Conservation (phyloP, 1,139 yeast genomes). For the Magnusiomyces paraingens region DNA sequence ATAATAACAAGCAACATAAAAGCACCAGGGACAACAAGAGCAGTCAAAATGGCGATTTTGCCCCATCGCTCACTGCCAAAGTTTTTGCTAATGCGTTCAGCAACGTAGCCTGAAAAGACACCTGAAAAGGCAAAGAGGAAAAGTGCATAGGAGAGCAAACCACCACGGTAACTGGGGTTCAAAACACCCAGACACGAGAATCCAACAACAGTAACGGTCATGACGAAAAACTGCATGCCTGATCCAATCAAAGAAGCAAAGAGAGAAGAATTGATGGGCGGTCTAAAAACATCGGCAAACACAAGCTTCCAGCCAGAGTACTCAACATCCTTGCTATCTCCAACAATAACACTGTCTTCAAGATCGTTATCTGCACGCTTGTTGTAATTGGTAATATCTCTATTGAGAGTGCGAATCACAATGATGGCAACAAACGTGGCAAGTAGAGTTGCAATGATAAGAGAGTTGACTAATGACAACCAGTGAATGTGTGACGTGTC, state of each 20-base stretch:
- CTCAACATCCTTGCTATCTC: constrained; percentile 28
- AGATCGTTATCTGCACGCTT: constrained; percentile 17
- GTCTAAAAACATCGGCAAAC: constrained; percentile 47
- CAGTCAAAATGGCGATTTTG: constrained; percentile 26
- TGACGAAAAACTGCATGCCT: constrained; percentile 66
- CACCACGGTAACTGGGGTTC: constrained; percentile 58
- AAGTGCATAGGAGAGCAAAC: constrained; percentile 55
- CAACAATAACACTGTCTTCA: constrained; percentile 13
- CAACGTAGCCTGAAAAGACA: constrained; percentile 63
- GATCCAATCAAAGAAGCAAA: constrained; percentile 59
- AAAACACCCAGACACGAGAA: constrained; percentile 54
- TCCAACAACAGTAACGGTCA: constrained; percentile 53
- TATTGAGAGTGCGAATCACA: constrained; percentile 43
- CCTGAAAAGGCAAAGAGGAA: constrained; percentile 64
- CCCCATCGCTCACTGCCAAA: constrained; percentile 40
- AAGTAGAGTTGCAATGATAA: constrained; percentile 52
- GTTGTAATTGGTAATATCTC: constrained; percentile 40
- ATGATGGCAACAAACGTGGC: constrained; percentile 61
- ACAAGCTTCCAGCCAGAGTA: constrained; percentile 51
- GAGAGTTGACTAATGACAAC: constrained; percentile 61
- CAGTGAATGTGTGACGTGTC: constrained; percentile 53
- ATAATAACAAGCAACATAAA: constrained; percentile 48
- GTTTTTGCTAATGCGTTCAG: constrained; percentile 53
- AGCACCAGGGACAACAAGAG: constrained; percentile 47
- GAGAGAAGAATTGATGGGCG: constrained; percentile 43